These are phyloP conservation scores for Cucurbita pepo DNA, from an alignment of 306 rosid species.

Conservation along the genomic window DNA sequence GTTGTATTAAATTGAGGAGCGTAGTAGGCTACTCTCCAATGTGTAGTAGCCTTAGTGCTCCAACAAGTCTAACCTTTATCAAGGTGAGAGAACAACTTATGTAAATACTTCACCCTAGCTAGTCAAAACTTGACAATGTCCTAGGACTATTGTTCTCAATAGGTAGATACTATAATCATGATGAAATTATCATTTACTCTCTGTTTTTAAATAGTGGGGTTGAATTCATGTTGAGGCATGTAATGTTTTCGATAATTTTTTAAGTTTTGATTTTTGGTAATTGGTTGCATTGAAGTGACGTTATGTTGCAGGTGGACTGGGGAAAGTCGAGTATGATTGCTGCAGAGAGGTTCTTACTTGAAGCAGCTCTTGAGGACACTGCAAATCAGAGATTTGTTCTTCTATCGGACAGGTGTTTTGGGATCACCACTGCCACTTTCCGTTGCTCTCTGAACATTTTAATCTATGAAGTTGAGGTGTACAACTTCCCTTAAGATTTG, in stretches of 20 bases:
- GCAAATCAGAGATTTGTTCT: conserved; percentile 93
- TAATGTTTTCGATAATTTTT: not conserved
- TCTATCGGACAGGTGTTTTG: conserved; percentile 76
- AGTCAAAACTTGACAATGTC: not conserved
- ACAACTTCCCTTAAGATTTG: conserved; percentile 9
- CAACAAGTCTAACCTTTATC: not conserved
- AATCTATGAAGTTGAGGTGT: not conserved
- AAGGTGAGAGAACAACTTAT: not conserved
- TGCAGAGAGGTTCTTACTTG: conserved; percentile 27
- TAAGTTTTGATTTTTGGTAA: not conserved
- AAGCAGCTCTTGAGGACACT: conserved; percentile 64
- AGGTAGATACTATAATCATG: not conserved
- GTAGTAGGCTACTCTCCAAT: not conserved
- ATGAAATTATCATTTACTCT: not conserved
- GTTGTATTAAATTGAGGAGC: not conserved
- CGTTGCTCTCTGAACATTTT: not conserved
- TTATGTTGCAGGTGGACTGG: conserved; percentile 29
- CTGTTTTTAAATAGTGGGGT: not conserved
- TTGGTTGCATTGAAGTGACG: not conserved
- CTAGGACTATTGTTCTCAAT: not conserved
- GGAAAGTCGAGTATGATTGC: conserved; percentile 43
- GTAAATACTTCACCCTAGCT: not conserved
- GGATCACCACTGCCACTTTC: not conserved
- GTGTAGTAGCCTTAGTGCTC: not conserved
- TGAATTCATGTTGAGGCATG: not conserved